Conservation (phyloP, 345 rosid species). For the Salix brachista region DNA sequence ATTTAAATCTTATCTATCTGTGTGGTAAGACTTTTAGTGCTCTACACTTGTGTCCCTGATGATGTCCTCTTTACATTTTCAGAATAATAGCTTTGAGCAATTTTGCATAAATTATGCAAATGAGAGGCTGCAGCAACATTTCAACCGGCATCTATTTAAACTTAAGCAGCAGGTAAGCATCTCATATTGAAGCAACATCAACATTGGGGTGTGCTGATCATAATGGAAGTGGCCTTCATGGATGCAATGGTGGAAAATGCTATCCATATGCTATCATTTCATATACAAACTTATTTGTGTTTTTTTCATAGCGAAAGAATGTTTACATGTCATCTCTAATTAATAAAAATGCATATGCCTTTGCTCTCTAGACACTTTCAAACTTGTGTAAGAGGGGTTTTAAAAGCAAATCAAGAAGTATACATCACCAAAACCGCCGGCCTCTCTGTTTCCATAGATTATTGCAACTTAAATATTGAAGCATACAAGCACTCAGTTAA, state of each 20-base stretch:
- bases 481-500: background rate
- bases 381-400: background rate
- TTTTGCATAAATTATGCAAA: conserved; percentile 97
- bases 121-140: conserved; percentile 97
- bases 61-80: conserved; percentile 31
- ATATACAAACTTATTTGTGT: background rate
- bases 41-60: conserved; percentile 14
- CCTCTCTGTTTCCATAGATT: background rate
- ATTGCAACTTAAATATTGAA: background rate
- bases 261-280: background rate
- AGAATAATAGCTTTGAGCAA: conserved; percentile 95
- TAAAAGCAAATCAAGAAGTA: background rate
- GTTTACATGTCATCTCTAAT: background rate
- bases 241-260: background rate
- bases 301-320: background rate
- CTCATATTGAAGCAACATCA: conserved; percentile 2
- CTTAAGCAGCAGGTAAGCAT: conserved; percentile 81
- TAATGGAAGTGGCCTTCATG: background rate
- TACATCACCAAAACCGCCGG: background rate
- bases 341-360: background rate
- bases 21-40: conserved; percentile 7
- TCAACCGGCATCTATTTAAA: conserved; percentile 82
- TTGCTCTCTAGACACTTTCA: background rate
- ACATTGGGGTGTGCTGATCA: background rate
- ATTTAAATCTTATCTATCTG: conserved; percentile 8